These are phyloP conservation scores for Saccharomyces kudriavzevii DNA, from an alignment of 805 yeast species.

Conservation along the genomic window DNA sequence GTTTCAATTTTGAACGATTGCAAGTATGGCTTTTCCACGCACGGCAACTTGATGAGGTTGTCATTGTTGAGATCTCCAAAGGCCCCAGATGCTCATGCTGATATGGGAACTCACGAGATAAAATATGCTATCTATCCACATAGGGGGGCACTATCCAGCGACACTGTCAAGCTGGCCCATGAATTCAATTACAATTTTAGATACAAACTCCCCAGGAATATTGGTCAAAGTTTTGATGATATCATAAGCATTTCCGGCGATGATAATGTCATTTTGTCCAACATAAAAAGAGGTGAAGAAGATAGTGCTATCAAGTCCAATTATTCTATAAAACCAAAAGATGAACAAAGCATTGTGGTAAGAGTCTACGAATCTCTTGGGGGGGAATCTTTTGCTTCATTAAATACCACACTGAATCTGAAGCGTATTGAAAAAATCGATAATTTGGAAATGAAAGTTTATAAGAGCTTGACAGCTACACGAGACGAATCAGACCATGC, in stretches of 20 bases:
- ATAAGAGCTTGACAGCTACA: slow-evolving; percentile 33
- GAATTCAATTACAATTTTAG: slow-evolving; percentile 58
- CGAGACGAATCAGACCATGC: slow-evolving; percentile 29
- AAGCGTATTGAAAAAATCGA: slow-evolving; percentile 46
- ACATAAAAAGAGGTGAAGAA: slow-evolving; percentile 82
- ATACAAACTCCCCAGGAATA: slow-evolving; percentile 14
- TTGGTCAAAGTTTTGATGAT: slow-evolving; percentile 19
- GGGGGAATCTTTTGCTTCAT: slow-evolving; percentile 52
- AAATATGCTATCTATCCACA: slow-evolving; percentile 84
- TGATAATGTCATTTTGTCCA: slow-evolving; percentile 56
- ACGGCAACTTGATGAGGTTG: slow-evolving; percentile 84
- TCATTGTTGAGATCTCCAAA: slow-evolving; percentile 86
- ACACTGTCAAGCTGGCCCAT: slow-evolving; percentile 66
- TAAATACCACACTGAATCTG: slow-evolving; percentile 41
- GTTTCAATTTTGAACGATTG: slow-evolving; percentile 75
- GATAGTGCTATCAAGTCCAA: slow-evolving; percentile 48
- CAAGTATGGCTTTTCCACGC: slow-evolving; percentile 88
- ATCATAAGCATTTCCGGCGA: slow-evolving; percentile 40
- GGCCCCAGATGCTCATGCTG: slow-evolving; percentile 91
- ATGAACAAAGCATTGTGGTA: slow-evolving; percentile 48
- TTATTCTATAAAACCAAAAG: slow-evolving; percentile 39
- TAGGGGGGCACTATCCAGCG: slow-evolving; percentile 50
- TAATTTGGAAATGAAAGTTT: slow-evolving; percentile 46
- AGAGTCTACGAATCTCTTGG: slow-evolving; percentile 87
- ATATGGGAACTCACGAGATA: slow-evolving; percentile 80